Percentiles rank a stretch among this genome's conserved stretches.
These are phyloP conservation scores for Bisporella sp. DNA, from an alignment of 2,329 filamentous ascomycete species.

Conservation along the genomic window DNA sequence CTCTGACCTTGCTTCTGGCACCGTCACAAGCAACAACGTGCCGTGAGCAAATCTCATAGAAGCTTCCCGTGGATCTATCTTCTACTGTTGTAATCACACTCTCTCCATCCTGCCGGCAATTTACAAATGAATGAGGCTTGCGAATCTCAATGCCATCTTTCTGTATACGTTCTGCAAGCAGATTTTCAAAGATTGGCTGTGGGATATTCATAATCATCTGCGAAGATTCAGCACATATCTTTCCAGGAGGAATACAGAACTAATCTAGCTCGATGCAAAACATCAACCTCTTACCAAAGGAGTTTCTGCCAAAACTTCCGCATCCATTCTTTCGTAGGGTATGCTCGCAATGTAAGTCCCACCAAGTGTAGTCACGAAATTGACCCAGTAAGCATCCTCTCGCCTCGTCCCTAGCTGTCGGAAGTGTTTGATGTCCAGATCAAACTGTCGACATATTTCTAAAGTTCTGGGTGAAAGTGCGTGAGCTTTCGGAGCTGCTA, in stretches of 20 bases:
- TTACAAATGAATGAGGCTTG: conserved; percentile 29
- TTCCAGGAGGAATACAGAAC: too few relatives aligned
- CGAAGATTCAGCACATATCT: too few relatives aligned
- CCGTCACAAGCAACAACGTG: conserved; percentile 34
- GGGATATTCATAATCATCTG: conserved; percentile 38
- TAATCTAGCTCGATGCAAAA: too few relatives aligned
- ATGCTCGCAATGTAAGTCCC: conserved; percentile 30
- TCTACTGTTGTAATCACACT: not conserved
- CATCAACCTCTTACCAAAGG: too few relatives aligned
- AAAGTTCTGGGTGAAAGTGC: conserved; percentile 24
- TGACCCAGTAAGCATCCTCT: conserved; percentile 33
- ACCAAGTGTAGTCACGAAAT: conserved; percentile 32
- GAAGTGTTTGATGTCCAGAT: conserved; percentile 22
- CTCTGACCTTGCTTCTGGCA: conserved; percentile 21
- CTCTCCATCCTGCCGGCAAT: conserved; percentile 22
- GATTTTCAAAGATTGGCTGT: conserved; percentile 34
- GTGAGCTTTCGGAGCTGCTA: conserved; percentile 29
- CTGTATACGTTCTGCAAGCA: conserved; percentile 23
- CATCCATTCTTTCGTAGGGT: conserved; percentile 29
- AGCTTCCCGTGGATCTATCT: too few relatives aligned
- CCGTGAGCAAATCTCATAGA: too few relatives aligned
- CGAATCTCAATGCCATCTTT: conserved; percentile 25
- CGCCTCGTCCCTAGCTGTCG: conserved; percentile 23
- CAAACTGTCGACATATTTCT: conserved; percentile 27
- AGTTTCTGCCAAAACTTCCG: conserved; percentile 29